Evolutionary conservation across 2,329 filamentous ascomycete species (phyloP).

Genomic region (Hypomyces perniciosus): DNA sequence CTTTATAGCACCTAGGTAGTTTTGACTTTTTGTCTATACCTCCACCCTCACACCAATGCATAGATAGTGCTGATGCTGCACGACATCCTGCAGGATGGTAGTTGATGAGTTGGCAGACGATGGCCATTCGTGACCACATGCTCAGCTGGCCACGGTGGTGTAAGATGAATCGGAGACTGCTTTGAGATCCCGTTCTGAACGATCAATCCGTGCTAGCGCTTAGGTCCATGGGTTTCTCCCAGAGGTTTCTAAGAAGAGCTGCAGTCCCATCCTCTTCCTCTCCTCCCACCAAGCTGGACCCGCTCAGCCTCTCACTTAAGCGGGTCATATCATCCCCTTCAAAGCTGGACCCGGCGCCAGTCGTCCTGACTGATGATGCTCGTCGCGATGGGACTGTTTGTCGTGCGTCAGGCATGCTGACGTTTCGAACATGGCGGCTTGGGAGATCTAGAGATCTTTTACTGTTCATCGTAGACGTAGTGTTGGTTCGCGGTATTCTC

Average conservation of each 20-base stretch:
- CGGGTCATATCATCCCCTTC: conserved; percentile 40
- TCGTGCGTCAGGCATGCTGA: conserved; percentile 32
- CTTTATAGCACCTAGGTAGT: too few species aligned
- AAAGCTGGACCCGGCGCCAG: conserved; percentile 38
- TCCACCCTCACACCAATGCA: too few species aligned
- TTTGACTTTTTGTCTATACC: too few species aligned
- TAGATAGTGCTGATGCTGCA: too few species aligned
- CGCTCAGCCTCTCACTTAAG: conserved; percentile 41
- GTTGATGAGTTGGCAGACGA: too few species aligned
- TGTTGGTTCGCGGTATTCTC: conserved; percentile 40
- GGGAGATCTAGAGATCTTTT: conserved; percentile 26
- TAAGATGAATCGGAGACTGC: not conserved
- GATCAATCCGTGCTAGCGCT: conserved; percentile 40
- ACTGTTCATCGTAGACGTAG: conserved; percentile 32
- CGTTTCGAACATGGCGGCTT: conserved; percentile 32
- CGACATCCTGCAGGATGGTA: too few species aligned
- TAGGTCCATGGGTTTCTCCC: conserved; percentile 56
- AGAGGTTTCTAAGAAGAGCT: conserved; percentile 50
- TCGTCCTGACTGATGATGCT: conserved; percentile 32
- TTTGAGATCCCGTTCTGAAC: not conserved
- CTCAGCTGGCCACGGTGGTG: too few species aligned
- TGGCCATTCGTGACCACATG: too few species aligned
- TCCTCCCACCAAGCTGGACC: conserved; percentile 42
- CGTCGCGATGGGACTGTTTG: conserved; percentile 26
- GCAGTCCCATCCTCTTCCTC: conserved; percentile 47